Conservation (phyloP, 2,329 filamentous ascomycete genomes). For the Nothophoma quercina region DNA sequence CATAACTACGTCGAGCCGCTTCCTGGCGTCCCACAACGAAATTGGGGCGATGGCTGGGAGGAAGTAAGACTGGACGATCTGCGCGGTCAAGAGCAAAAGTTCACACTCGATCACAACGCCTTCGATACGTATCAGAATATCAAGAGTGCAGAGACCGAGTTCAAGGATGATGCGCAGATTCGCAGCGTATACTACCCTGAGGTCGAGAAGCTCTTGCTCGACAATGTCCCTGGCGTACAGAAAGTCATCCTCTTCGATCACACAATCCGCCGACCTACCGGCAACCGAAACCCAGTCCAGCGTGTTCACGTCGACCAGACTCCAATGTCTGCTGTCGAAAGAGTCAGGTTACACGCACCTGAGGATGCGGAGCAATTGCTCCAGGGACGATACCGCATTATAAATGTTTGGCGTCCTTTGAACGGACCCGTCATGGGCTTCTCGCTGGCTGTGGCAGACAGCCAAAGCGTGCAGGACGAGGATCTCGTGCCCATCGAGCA, state of each 20-base stretch:
- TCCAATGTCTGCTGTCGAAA: slow-evolving; percentile 66
- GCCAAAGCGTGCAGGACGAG: slow-evolving; percentile 61
- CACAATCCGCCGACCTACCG: slow-evolving; percentile 76
- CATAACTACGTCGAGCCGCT: slow-evolving; percentile 67
- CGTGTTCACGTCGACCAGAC: slow-evolving; percentile 88
- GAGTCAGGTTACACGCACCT: slow-evolving; percentile 72
- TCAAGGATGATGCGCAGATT: slow-evolving; percentile 74
- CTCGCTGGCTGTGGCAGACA: slow-evolving; percentile 66
- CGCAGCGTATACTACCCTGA: slow-evolving; percentile 82
- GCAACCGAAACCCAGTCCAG: slow-evolving; percentile 72
- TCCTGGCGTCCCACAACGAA: slow-evolving; percentile 69
- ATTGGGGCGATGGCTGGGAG: slow-evolving; percentile 63
- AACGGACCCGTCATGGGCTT: slow-evolving; percentile 64
- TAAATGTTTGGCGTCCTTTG: slow-evolving; percentile 83
- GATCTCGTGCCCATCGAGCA: slow-evolving; percentile 78
- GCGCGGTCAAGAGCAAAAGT: slow-evolving; percentile 72
- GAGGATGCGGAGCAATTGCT: slow-evolving; percentile 73
- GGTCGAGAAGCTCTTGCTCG: slow-evolving; percentile 74
- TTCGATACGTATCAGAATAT: slow-evolving; percentile 72
- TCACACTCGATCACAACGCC: slow-evolving; percentile 75
- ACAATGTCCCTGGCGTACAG: slow-evolving; percentile 70
- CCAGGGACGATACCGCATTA: slow-evolving; percentile 75
- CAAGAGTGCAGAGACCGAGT: slow-evolving; percentile 64
- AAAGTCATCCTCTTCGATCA: slow-evolving; percentile 84
- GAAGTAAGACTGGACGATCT: slow-evolving; percentile 73